Evolutionary conservation across 805 yeast genomes (phyloP).

Genomic region (Ogataea glucozyma): DNA sequence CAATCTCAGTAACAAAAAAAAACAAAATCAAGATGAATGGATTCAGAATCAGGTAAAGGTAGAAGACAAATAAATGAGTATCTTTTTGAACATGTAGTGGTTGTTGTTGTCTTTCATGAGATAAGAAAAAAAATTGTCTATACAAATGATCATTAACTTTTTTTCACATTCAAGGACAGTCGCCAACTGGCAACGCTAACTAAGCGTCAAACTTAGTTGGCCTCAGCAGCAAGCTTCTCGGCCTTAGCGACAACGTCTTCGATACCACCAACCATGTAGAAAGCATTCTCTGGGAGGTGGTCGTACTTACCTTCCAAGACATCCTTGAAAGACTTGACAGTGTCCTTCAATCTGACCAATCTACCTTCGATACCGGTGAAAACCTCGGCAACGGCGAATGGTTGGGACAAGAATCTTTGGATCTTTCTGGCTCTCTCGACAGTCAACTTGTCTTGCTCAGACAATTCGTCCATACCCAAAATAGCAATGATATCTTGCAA

Average conservation of each 20-base stretch:
- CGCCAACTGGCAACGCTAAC: background rate
- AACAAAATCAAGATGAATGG: constrained; percentile 17
- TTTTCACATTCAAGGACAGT: constrained; percentile 8
- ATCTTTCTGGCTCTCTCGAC: constrained; percentile 99
- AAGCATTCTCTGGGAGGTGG: constrained; percentile 97
- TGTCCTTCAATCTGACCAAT: constrained; percentile 95
- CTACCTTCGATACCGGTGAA: constrained; percentile 99
- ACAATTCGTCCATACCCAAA: constrained; percentile 99
- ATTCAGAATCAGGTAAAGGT: constrained; percentile 20
- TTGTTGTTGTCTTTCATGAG: constrained; percentile 18
- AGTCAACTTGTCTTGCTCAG: constrained; percentile 97
- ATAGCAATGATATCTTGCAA: constrained; percentile 99
- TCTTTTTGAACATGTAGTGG: constrained; percentile 16
- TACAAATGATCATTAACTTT: constrained; percentile 17
- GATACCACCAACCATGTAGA: constrained; percentile 99
- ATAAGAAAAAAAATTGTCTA: constrained; percentile 21
- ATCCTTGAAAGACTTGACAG: constrained; percentile 91
- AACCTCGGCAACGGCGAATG: constrained; percentile 99
- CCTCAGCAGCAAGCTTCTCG: constrained; percentile 96
- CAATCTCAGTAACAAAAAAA: constrained; percentile 12
- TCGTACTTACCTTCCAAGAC: constrained; percentile 98
- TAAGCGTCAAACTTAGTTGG: constrained; percentile 47
- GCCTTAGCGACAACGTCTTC: constrained; percentile 99
- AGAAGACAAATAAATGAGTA: constrained; percentile 12
- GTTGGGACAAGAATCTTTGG: constrained; percentile 99